Evolutionary conservation across 2,329 filamentous ascomycete species (phyloP), one percentile per base, ranked within the genome.

Genomic region (Penicillium sp.): DNA sequence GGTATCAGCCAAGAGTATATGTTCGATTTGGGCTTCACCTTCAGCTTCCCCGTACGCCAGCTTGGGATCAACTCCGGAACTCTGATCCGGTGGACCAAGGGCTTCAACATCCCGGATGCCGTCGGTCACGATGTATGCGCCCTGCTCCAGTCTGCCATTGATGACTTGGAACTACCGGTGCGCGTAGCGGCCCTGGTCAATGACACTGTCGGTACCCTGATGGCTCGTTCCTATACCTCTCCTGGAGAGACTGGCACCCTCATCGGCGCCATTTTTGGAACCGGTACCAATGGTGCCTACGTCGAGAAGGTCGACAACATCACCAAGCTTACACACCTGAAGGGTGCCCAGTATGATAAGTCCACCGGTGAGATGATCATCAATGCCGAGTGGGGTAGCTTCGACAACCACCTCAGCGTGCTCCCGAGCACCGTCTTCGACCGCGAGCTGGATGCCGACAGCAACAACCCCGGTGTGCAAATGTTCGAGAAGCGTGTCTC

Each of bases 401-500:
- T 98, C 63, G 93, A 98, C 72, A 97, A 97, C 72, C 81, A 86
- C 59, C 81, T 97, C 55, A 87, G 85, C 58, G 86, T 95, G 16
- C 77, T 98, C 32, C 93, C 91, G 37, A 85, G 83, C 60, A 97
- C 91, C 0, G 74, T 81, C 0, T 97, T 89, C 73, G 93, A 98
- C 65, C 73, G 76, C 40, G 78, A 82, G 47, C 77, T 98, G 20
- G 91, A 98, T 69, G 73, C 75, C 46, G 81, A 85, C 50, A 93
- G 85, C 55, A 82, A 88, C 59, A 97, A 98, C 69, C 91, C 90
- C 0, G 93, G 93, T 22, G 82, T 95, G 51, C 93, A 98, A 66
- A 95, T 97, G 87, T 98, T 97, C 64, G 93, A 98, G 75, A 98
- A 98, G 78, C 86, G 91, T 39, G 86, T 98, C 13, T 95, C 89